Evolutionary conservation across 208 protist genomes (phyloP), one percentile per base, ranked within the genome.

Genomic region (Trypanosoma cruzi): DNA sequence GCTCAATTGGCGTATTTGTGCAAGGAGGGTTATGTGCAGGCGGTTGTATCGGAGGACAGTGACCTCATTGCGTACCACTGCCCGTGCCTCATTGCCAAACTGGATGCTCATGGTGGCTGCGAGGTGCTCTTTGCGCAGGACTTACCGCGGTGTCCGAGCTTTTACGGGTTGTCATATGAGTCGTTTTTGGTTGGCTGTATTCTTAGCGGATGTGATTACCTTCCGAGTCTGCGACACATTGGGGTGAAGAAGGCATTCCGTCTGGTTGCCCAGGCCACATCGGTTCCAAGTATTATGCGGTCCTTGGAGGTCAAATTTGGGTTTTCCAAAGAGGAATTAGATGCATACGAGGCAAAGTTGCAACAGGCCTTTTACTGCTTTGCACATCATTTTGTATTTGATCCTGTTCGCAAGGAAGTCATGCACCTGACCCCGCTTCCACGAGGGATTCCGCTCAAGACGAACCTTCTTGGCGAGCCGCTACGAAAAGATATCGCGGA

Each of bases 11-110:
- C 98, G 7, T 99, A 95, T 69, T 79, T 99, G 4, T 85, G 80
- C 48, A 71, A 79, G 14, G 85, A 88, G 22, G 89, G 96, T 11
- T 86, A 94, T 74, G 95, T 99, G 1, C 68, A 91, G 28, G 94
- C 95, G 0, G 94, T 98, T 18, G 90, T 99, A 46, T 98, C 97
- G 4, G 99, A 99, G 75, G 99, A 99, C 80, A 99, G 95, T 5
- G 99, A 99, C 77, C 82, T 99, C 42, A 88, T 99, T 49, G 96
- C 95, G 2, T 99, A 98, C 85, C 92, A 84, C 59, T 96, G 90
- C 75, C 88, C 88, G 14, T 81, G 75, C 49, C 60, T 96, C 40
- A 88, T 96, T 55, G 77, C 86, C 13, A 96, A 96, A 68, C 63
- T 93, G 10, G 86, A 96, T 65, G 42, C 24, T 37, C 32, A 71